Conservation (phyloP, 768 basidiomycete species). For the Tubosaeta brunneosetosa region DNA sequence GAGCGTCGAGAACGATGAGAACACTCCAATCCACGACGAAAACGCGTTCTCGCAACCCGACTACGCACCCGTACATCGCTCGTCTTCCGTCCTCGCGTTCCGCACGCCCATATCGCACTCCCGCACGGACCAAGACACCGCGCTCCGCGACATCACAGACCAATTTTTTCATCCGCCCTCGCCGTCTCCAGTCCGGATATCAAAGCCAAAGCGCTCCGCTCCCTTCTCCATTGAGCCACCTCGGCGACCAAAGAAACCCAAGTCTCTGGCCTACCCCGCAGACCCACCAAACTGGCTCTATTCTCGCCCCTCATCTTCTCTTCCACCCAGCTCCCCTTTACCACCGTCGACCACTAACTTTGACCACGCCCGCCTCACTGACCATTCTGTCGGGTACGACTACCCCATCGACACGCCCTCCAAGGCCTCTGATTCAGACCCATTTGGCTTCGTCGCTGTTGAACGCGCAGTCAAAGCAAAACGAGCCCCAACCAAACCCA, state of each 20-base stretch:
- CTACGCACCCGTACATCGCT: slow-evolving; percentile 11
- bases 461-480: slow-evolving; percentile 47
- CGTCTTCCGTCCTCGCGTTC: slow-evolving; percentile 14
- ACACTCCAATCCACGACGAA: slow-evolving; percentile 13
- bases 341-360: slow-evolving; percentile 21
- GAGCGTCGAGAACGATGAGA: slow-evolving; percentile 17
- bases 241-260: slow-evolving; percentile 31
- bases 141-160: slow-evolving; percentile 32
- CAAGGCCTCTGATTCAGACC: slow-evolving; percentile 39
- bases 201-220: slow-evolving; percentile 16
- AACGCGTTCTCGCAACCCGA: slow-evolving; percentile 2
- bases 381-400: slow-evolving; percentile 11
- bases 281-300: slow-evolving; percentile 30
- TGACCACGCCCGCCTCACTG: slow-evolving; percentile 5
- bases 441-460: slow-evolving; percentile 54
- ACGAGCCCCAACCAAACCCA: slow-evolving; percentile 23
- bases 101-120: slow-evolving; percentile 24
- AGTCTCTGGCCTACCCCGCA: slow-evolving; percentile 26
- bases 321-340: slow-evolving; percentile 33
- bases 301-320: slow-evolving; percentile 26
- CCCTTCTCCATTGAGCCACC: slow-evolving; percentile 23
- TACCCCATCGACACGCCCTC: slow-evolving; percentile 22
- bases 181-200: slow-evolving; percentile 26
- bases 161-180: slow-evolving; percentile 33
- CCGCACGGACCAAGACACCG: slow-evolving; percentile 15